Evolutionary conservation across 257 asterid species (phyloP).

Genomic region (Petunia secreta): DNA sequence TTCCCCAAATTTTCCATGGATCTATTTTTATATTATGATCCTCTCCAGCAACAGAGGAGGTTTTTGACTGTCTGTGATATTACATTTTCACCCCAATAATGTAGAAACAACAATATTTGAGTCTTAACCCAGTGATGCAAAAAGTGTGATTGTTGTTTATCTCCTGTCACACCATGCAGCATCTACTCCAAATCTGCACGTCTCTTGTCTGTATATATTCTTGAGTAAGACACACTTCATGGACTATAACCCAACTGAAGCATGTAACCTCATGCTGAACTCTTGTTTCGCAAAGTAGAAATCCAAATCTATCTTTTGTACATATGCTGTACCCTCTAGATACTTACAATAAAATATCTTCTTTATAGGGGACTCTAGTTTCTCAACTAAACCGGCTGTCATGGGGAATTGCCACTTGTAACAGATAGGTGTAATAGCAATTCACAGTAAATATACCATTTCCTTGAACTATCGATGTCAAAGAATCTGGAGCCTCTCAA

Average conservation of each 20-base stretch:
- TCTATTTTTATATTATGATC: not conserved
- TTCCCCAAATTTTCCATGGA: not conserved
- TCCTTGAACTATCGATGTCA: not conserved
- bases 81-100: not conserved
- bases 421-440: not conserved
- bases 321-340: not conserved
- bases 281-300: not conserved
- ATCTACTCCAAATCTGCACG: not conserved
- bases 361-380: not conserved
- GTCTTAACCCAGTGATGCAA: not conserved
- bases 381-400: not conserved
- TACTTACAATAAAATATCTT: not conserved
- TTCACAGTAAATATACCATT: not conserved
- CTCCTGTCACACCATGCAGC: not conserved
- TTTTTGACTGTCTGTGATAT: not conserved
- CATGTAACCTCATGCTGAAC: not conserved
- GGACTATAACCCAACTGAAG: not conserved
- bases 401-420: not conserved
- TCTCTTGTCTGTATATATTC: not conserved
- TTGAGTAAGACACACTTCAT: conserved; percentile 4
- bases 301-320: not conserved
- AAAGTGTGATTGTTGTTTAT: not conserved
- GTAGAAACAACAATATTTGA: not conserved
- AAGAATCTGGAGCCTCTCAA: not conserved
- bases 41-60: not conserved